Base-by-base conservation (phyloP, 495 filamentous ascomycete genomes). In the Beverwykella pulmonaria region DNA sequence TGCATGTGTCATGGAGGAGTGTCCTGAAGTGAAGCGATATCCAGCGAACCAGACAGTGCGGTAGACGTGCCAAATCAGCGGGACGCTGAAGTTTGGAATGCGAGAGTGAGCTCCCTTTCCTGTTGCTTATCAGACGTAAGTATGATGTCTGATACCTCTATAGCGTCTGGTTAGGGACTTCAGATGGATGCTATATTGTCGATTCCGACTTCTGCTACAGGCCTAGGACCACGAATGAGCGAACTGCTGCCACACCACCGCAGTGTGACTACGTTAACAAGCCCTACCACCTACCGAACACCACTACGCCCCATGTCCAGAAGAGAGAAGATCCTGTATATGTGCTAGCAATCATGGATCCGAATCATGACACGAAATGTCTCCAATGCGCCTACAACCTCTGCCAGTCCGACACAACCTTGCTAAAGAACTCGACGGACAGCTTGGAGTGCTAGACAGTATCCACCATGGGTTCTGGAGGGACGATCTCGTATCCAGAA, bases 1-100 rank as follows among this genome's bases (percentile, higher is more conserved):
- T 53, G 26, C 22, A 17, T 53, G 50, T 53, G 50, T 53, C 15
- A 20, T 53, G 50, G 50, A 53, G 26, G 50, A 53, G 25, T 53
- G 50, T 30, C 50, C 50, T 7, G 22, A 53, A 53, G 50, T 30
- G 9, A 6, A n/a, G 20, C 3, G 22, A 17, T 53, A 53, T 27
- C 17, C 50, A 2, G 50, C 50, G 20, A 53, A 53, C 23, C 17
- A 53, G n/a, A 53, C 50, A 23, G 25, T 53, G 5, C 25, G 26
- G 22, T 7, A 17, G 6, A 53, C 7, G 26, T 53, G 50, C 23
- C 17, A 23, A 9, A 25, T 53, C n/a, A 5, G 5, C 15, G 50
- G 50, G 23, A 3, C 4, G 3, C n/a, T 25, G 25, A 17, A 53
- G 5, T 30, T n/a, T 17, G 19, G 15, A 53, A 17, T 30, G 15